Percentiles rank a stretch among this genome's conserved stretches.
Evolutionary conservation across 1,139 yeast species (phyloP).

Genomic region (Eremothecium gossypii): DNA sequence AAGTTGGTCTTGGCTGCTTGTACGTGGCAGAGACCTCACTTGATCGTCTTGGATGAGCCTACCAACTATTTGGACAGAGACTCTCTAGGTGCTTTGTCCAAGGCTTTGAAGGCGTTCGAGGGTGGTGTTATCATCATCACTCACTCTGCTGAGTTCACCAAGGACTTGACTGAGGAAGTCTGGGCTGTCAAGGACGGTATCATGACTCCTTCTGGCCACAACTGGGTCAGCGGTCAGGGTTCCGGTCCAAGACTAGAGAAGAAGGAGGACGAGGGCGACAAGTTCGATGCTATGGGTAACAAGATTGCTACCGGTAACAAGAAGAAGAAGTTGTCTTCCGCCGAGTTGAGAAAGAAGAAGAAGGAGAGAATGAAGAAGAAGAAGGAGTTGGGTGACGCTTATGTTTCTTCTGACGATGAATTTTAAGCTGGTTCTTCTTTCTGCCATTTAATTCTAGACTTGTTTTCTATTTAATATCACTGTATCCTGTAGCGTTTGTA

Average conservation of each 20-base stretch:
- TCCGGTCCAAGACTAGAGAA: slow-evolving; percentile 97
- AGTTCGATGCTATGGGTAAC: slow-evolving; percentile 99
- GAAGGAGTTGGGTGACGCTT: slow-evolving; percentile 99
- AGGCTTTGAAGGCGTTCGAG: slow-evolving; percentile 96
- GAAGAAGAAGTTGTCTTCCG: slow-evolving; percentile 96
- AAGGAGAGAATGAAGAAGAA: slow-evolving; percentile 99
- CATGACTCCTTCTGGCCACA: slow-evolving; percentile 99
- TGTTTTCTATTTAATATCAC: slow-evolving; percentile 7
- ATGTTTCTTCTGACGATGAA: slow-evolving; percentile 86
- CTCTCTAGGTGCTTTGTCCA: slow-evolving; percentile 98
- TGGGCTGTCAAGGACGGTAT: slow-evolving; percentile 98
- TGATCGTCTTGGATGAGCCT: slow-evolving; percentile 98
- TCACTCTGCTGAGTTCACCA: slow-evolving; percentile 99
- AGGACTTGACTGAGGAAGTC: slow-evolving; percentile 98
- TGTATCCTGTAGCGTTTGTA: slow-evolving; percentile 1
- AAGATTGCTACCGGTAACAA: slow-evolving; percentile 93
- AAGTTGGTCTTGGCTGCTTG: slow-evolving; percentile 99
- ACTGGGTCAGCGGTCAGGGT: slow-evolving; percentile 99
- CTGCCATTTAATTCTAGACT: slow-evolving; percentile 7
- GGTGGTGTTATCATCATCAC: slow-evolving; percentile 99
- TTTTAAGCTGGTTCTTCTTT: slow-evolving; percentile 14
- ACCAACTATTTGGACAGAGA: slow-evolving; percentile 99
- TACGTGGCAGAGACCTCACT: slow-evolving; percentile 99
- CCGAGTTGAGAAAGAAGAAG: slow-evolving; percentile 99
- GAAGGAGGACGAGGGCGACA: slow-evolving; percentile 95